Base-by-base conservation (phyloP, 805 yeast species). In the Wickerhamiella domercqiae region DNA sequence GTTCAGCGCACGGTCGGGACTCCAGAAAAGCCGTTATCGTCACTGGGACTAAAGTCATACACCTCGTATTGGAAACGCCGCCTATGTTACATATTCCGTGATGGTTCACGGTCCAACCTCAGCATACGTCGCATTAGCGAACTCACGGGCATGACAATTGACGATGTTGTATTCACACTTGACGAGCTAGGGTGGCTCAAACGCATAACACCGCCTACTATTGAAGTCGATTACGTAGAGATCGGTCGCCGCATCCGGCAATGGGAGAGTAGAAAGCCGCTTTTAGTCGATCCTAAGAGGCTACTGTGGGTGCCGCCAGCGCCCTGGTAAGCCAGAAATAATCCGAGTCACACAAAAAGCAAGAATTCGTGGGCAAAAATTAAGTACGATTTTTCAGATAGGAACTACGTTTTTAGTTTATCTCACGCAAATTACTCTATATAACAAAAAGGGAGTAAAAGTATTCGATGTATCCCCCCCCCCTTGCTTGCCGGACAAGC, bases 1-100 rank as follows among this genome's bases (percentile, higher is more conserved):
- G 66, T 71, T 40, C 96, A 87, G 53, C 73, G 68, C 47, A 77
- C 75, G 44, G 68, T 69, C 39, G 98, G 97, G 0, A 80, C 96
- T 0, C 98, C 98, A 0, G 98, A 90, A 50, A 87, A 86, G 52
- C 98, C 98, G 0, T 63, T 87, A 40, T 77, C 90, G 47, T 86
- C 79, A 45, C 60, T 87, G 38, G 98, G 98, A 0, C 60, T 84
- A 36, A 57, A 79, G 21, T 79, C 95, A 42, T 90, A 87, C 56
- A 62, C 93, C 44, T 79, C 74, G 48, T 87, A 79, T 56, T 90
- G 97, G 97, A 76, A 70, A 47, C 59, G 72, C 1, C 64, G 76
- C 3, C 60, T 83, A 5, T 68, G 90, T 7, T 64, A 59, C 30
- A 64, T 61, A 32, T 57, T 78, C 16, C 44, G 44, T 28, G 46